phyloP scores from a whole-genome alignment of 108 stramenopile genomes.

The Nannochloropsis gaditana region DNA sequence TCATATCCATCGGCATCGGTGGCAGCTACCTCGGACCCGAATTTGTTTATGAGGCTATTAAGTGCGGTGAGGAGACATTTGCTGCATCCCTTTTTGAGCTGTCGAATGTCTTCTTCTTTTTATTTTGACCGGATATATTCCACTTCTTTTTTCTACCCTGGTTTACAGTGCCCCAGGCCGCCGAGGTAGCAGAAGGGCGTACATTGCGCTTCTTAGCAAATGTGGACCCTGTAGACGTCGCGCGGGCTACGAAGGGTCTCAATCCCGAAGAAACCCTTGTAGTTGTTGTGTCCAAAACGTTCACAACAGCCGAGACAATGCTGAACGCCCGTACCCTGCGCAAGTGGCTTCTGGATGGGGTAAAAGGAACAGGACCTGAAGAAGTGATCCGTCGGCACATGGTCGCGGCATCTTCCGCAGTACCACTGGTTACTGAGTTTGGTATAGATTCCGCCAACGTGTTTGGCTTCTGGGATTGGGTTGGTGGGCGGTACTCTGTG shows the following conservation, averaged over 20 bases:
- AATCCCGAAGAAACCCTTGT: constrained; percentile 74
- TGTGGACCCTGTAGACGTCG: constrained; percentile 98
- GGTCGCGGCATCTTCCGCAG: constrained; percentile 60
- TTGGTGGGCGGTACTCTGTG: constrained; percentile 79
- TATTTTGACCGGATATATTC: neutral
- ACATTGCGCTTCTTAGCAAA: constrained; percentile 88
- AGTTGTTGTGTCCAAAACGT: constrained; percentile 96
- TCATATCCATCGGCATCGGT: constrained; percentile 96
- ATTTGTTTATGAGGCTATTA: constrained; percentile 86
- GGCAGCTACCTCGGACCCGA: constrained; percentile 96
- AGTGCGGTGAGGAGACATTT: constrained; percentile 12
- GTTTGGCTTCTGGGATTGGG: constrained; percentile 96
- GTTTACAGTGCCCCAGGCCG: neutral
- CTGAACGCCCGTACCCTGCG: constrained; percentile 93
- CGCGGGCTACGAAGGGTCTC: constrained; percentile 75
- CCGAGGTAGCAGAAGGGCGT: constrained; percentile 69
- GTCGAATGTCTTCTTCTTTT: neutral
- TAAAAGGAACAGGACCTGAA: constrained; percentile 57
- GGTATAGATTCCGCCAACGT: constrained; percentile 77
- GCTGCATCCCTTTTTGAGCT: neutral
- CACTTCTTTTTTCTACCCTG: neutral
- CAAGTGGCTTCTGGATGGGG: constrained; percentile 92
- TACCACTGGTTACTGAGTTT: constrained; percentile 23
- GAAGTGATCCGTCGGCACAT: constrained; percentile 91
- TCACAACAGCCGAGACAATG: constrained; percentile 99